Evolutionary conservation across 2,329 filamentous ascomycete genomes (phyloP).

Genomic region (Pseudogymnoascus sp.): DNA sequence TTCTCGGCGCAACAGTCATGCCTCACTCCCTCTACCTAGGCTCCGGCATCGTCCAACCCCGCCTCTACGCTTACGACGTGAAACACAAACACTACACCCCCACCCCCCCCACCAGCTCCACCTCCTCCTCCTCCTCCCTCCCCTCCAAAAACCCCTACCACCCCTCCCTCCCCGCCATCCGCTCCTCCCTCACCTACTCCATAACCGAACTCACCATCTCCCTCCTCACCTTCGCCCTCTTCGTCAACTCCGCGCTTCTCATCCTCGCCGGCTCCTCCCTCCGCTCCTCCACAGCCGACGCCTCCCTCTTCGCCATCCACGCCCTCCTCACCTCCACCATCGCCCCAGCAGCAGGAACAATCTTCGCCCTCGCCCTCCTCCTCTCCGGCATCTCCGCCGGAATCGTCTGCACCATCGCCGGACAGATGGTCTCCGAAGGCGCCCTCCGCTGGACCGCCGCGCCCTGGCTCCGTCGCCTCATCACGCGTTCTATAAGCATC

Average conservation of each 20-base stretch:
- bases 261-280: slow-evolving; percentile 74
- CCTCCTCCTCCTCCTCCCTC: slow-evolving; percentile 21
- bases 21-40: slow-evolving; percentile 61
- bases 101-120: slow-evolving; percentile 18
- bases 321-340: slow-evolving; percentile 59
- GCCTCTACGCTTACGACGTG: slow-evolving; percentile 54
- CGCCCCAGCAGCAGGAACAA: slow-evolving; percentile 64
- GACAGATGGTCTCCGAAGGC: slow-evolving; percentile 82
- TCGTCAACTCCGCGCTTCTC: slow-evolving; percentile 75
- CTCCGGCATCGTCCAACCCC: slow-evolving; percentile 59
- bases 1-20: slow-evolving; percentile 69
- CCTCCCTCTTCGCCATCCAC: slow-evolving; percentile 80
- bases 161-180: slow-evolving; percentile 65
- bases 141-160: slow-evolving; percentile 49
- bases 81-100: slow-evolving; percentile 43
- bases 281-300: slow-evolving; percentile 50
- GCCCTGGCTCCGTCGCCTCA: slow-evolving; percentile 69
- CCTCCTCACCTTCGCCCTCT: slow-evolving; percentile 74
- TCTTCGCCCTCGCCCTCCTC: slow-evolving; percentile 77
- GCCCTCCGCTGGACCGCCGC: slow-evolving; percentile 64
- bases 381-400: slow-evolving; percentile 74
- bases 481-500: slow-evolving; percentile 74
- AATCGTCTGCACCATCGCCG: slow-evolving; percentile 81
- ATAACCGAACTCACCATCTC: slow-evolving; percentile 61
- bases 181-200: slow-evolving; percentile 63